Base-by-base conservation (phyloP, 495 filamentous ascomycete species). In the Trypethelium eluteriae region DNA sequence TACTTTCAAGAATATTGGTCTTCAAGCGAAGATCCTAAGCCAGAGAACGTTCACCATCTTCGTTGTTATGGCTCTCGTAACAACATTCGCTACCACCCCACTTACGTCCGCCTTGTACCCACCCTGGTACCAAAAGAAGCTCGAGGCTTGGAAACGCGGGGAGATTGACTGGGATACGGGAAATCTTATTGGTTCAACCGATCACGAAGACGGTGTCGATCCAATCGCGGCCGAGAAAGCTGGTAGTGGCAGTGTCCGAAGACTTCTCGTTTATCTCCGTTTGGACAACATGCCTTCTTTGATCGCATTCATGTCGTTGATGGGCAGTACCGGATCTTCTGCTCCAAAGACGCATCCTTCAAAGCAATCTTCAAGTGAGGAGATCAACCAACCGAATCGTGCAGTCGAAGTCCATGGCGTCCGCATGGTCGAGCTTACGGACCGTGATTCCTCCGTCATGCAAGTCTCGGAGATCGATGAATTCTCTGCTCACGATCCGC, bases 381-480 rank as follows among this genome's bases (percentile, higher is more conserved):
- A 78, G 38, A 64, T 73, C 16, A 47, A 69, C 4, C 68, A 63
- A 34, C 66, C 11, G 61, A 72, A 80, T 65, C 76, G 82, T 34
- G 83, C 86, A 0, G 81, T 96, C 2, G 85, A 92, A 73, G 90
- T 95, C 0, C 89, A 96, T 71, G 94, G 92, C 44, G 77, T 96
- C 34, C 89, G 93, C 2, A 80, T 98, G 62, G 76, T 97, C 49
- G 91, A 95, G 73, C 85, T 98, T 34, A 94, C 91, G 0, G 92
- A 98, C 68, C 92, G 94, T 81, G 87, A 89, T 39, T 97, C 94
- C 6, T 90, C 92, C 25, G 92, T 96, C 64, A 98, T 98, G 94
- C 89, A 92, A 71, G 90, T 96, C 5, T 87, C 91, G 0, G 91
- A 94, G 67, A 80, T 86, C 49, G 91, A 93, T 10, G 90, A 92